phyloP scores from a whole-genome alignment of 306 rosid genomes.

The Begonia masoniana region DNA sequence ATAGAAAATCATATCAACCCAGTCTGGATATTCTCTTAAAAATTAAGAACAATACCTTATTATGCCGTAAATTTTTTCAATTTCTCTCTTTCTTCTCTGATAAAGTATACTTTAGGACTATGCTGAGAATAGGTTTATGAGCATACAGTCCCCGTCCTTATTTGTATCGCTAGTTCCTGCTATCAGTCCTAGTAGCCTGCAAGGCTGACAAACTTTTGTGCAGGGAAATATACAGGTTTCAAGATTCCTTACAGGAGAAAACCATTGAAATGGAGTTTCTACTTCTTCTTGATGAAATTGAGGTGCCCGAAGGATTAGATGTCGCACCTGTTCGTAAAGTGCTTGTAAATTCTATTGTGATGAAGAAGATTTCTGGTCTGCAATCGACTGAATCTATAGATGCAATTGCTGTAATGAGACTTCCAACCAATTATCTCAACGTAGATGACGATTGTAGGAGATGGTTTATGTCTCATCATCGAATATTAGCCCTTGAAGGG shows the following conservation, averaged over 20 bases:
- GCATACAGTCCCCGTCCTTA: no score
- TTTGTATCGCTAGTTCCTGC: no score
- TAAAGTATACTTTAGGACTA: no score
- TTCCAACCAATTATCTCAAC: conserved; percentile 44
- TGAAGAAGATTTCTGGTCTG: conserved; percentile 70
- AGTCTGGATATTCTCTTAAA: no score
- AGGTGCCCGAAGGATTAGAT: conserved; percentile 45
- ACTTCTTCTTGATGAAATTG: conserved; percentile 54
- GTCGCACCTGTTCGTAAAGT: conserved; percentile 31
- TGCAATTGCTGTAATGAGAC: conserved; percentile 65
- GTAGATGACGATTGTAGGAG: conserved; percentile 27
- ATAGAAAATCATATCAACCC: no score
- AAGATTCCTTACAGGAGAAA: conserved; percentile 34
- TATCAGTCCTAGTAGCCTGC: no score
- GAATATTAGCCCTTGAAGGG: conserved; percentile 79
- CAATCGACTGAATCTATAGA: conserved; percentile 63
- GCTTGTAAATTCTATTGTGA: conserved; percentile 52
- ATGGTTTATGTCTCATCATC: conserved; percentile 50
- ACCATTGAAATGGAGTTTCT: conserved; percentile 46
- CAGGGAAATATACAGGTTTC: conserved; percentile 78
- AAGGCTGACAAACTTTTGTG: conserved; percentile 5
- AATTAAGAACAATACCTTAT: no score
- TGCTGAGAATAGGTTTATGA: no score
- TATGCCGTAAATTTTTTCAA: no score
- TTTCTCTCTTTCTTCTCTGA: no score